These are phyloP conservation scores for Naganishia randhawae DNA, from an alignment of 768 basidiomycete genomes.

Conservation along the genomic window DNA sequence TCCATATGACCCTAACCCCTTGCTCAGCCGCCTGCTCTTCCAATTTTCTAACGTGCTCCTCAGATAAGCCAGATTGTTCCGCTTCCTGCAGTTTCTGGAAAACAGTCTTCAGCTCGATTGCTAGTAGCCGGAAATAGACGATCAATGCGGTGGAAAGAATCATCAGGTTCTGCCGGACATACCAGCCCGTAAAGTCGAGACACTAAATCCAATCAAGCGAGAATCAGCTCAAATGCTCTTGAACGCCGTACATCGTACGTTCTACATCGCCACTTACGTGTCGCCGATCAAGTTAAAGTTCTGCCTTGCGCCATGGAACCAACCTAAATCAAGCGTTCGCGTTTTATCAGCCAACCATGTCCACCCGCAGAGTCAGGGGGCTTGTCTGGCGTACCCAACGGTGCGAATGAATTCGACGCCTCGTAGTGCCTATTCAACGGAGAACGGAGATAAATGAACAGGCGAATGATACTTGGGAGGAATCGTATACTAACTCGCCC, in stretches of 20 bases:
- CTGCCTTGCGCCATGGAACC: constrained; percentile 51
- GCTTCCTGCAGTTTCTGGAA: constrained; percentile 50
- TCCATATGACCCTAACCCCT: constrained; percentile 50
- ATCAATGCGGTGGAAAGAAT: background rate
- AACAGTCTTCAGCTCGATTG: constrained; percentile 51
- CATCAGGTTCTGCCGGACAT: background rate
- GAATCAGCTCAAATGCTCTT: background rate
- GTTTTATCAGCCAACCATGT: too few relatives aligned
- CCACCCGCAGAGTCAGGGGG: too few relatives aligned
- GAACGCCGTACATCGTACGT: background rate
- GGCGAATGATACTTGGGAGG: background rate
- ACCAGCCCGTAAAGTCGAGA: constrained; percentile 48
- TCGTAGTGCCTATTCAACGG: constrained; percentile 29
- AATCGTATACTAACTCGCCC: constrained; percentile 36
- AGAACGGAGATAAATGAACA: background rate
- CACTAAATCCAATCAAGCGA: constrained; percentile 27
- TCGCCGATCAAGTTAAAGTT: constrained; percentile 46
- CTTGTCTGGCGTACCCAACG: constrained; percentile 30
- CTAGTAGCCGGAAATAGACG: background rate
- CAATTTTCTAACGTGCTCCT: constrained; percentile 48
- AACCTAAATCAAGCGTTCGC: too few relatives aligned
- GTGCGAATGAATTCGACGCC: constrained; percentile 47
- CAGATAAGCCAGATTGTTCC: constrained; percentile 48
- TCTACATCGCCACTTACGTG: constrained; percentile 37
- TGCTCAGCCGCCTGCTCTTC: constrained; percentile 52